Evolutionary conservation across 2,329 filamentous ascomycete species (phyloP), one percentile per base, ranked within the genome.

Genomic region (Stagonosporopsis chrysanthemi): DNA sequence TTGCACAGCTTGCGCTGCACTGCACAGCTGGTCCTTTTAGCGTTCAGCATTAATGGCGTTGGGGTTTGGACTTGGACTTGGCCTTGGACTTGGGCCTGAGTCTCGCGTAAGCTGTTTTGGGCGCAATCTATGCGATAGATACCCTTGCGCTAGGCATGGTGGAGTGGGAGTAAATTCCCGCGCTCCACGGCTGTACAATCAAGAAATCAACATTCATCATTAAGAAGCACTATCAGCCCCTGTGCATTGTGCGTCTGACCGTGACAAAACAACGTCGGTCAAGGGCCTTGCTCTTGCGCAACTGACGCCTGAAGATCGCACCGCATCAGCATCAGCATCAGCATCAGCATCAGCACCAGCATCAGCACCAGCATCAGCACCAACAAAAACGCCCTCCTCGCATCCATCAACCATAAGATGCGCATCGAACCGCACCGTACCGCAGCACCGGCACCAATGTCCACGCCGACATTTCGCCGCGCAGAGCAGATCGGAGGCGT

Each of bases 21-120:
- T n/a, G 31, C 31, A 33, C 31, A 40, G 42, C 52, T 29, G 28
- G 48, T 28, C 26, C 31, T 41, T 49, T 56, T 40, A 53, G 57
- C 57, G 48, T 57, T 60, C 33, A 56, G 52, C 57, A 60, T 52
- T 11, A 50, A 40, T 40, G 53, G 42, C 50, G 40, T 65, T 52
- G 47, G 52, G 23, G 54, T 42, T 6, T 24, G 58, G 60, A 33
- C 15, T 33, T 33, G 42, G 29, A 43, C 14, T n/a, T 28, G 6
- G 22, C 2, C 24, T 26, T 42, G 23, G 40, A 31, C 29, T 31
- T 33, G 31, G 31, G 31, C 7, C 8, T n/a, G 31, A 33, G 31
- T 33, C n/a, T n/a, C 36, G 36, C 19, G 12, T 22, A 17, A 19
- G 19, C 36, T 50, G 60, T 61, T 52, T 52, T 47, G 35, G 53